Evolutionary conservation across 1,139 yeast species (phyloP).

Genomic region (Yamadazyma taylorii): DNA sequence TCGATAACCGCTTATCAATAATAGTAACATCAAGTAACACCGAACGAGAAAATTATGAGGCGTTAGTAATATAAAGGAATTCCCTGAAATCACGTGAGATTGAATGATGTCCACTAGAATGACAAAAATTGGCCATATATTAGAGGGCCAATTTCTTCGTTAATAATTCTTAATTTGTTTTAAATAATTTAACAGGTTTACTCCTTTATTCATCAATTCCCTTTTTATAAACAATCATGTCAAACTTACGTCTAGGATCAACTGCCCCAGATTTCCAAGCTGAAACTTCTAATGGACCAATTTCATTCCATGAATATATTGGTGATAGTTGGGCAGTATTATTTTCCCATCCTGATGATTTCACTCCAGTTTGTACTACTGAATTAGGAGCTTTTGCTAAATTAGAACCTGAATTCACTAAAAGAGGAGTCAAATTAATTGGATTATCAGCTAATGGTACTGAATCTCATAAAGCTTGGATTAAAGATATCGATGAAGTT

Average conservation of each 20-base stretch:
- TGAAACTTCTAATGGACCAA: constrained; percentile 72
- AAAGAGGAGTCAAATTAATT: constrained; percentile 73
- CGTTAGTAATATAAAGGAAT: constrained; percentile 1
- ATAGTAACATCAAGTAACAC: too few species aligned
- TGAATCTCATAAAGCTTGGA: constrained; percentile 75
- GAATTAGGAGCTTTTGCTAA: constrained; percentile 87
- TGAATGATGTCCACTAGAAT: constrained; percentile 10
- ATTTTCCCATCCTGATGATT: constrained; percentile 86
- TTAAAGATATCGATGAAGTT: constrained; percentile 82
- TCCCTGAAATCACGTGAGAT: constrained; percentile 15
- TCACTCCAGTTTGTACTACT: constrained; percentile 89
- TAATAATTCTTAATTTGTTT: too few species aligned
- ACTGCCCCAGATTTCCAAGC: constrained; percentile 84
- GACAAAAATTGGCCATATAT: neutral
- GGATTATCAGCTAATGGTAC: constrained; percentile 77
- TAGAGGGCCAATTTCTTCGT: too few species aligned
- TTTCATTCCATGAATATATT: constrained; percentile 77
- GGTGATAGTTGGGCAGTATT: constrained; percentile 77
- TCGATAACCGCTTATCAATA: too few species aligned
- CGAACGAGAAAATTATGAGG: too few species aligned
- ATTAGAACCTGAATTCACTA: constrained; percentile 77
- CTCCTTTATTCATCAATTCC: constrained; percentile 2
- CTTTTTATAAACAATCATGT: constrained; percentile 3
- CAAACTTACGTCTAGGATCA: constrained; percentile 41
- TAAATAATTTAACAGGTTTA: constrained; percentile 1